Percentiles rank a stretch among this genome's conserved stretches.
These are phyloP conservation scores for Jasminum sambac DNA, from an alignment of 257 asterid genomes.

Conservation along the genomic window DNA sequence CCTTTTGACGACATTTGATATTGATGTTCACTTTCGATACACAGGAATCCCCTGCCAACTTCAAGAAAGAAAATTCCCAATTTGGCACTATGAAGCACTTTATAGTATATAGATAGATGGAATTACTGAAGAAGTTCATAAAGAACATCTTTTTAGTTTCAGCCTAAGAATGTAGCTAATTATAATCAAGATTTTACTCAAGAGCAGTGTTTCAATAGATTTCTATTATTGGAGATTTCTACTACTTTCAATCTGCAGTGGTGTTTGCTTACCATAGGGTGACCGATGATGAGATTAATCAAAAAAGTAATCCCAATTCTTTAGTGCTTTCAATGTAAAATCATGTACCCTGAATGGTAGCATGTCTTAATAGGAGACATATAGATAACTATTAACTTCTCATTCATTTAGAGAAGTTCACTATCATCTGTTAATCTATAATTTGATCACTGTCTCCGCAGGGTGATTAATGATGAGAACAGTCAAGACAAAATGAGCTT, in stretches of 20 bases:
- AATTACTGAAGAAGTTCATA: not conserved
- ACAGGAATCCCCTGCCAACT: not conserved
- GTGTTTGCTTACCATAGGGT: not conserved
- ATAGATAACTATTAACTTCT: not conserved
- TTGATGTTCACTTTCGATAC: not conserved
- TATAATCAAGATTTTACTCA: not conserved
- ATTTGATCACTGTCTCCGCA: slow-evolving; percentile 25
- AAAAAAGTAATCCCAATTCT: not conserved
- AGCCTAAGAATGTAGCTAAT: not conserved
- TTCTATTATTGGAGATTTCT: not conserved
- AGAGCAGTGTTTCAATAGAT: not conserved
- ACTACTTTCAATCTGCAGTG: not conserved
- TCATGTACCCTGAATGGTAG: not conserved
- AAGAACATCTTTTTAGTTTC: not conserved
- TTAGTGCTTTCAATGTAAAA: not conserved
- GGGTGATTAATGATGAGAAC: slow-evolving; percentile 43
- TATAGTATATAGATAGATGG: not conserved
- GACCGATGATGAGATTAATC: not conserved
- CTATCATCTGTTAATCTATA: slow-evolving; percentile 14
- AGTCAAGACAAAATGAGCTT: slow-evolving; percentile 34
- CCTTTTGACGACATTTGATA: not conserved
- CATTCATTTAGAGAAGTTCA: not conserved
- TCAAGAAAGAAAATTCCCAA: not conserved
- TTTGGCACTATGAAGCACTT: not conserved
- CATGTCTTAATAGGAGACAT: not conserved